Evolutionary conservation across 1,284 basidiomycete species (phyloP).

Genomic region (Tilletia walkeri): DNA sequence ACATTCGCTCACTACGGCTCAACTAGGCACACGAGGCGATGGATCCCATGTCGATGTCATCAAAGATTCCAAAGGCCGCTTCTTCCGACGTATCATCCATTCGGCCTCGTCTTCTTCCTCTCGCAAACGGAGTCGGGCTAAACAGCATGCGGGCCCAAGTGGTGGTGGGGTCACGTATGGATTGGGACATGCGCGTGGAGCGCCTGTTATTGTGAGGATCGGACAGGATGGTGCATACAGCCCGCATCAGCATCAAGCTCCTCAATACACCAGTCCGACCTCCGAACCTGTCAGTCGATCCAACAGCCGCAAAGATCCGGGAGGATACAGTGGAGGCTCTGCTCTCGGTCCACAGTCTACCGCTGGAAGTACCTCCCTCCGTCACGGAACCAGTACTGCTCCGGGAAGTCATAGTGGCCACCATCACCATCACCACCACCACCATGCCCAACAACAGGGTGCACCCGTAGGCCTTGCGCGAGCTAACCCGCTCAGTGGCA

Average conservation of each 20-base stretch:
- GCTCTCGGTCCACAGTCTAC: background rate
- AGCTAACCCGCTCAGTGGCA: background rate
- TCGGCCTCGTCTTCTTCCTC: constrained; percentile 2
- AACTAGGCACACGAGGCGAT: background rate
- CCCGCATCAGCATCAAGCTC: background rate
- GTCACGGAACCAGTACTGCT: background rate
- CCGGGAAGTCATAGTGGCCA: background rate
- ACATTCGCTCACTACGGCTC: background rate
- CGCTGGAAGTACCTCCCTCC: background rate
- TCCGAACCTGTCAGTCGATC: background rate
- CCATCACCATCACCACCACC: background rate
- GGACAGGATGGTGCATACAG: background rate
- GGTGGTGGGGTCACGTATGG: background rate
- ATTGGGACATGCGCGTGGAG: background rate
- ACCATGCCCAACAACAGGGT: background rate
- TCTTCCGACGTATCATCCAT: constrained; percentile 10
- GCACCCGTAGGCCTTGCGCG: background rate
- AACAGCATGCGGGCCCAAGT: background rate
- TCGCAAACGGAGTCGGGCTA: background rate
- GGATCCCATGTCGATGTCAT: constrained; percentile 5
- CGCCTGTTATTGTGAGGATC: background rate
- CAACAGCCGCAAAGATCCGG: background rate
- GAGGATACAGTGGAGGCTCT: background rate
- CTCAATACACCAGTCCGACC: background rate
- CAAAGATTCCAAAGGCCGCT: constrained; percentile 9